Base-by-base conservation (phyloP, 345 rosid species). In the Arabis alpina region DNA sequence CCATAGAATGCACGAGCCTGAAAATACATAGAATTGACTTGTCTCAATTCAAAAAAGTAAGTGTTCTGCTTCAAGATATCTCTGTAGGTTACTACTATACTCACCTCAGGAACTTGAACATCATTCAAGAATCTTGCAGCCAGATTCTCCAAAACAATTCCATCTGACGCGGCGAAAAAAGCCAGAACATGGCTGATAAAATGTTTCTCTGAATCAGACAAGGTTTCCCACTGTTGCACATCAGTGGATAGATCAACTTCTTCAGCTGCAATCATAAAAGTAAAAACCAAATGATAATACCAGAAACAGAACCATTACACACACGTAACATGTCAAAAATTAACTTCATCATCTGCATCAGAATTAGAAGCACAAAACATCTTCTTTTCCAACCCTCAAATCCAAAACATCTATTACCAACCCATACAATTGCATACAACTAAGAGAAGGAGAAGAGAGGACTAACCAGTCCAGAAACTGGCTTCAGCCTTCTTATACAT, bases 401-500 rank as follows among this genome's bases (percentile, higher is more conserved):
- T 32, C 36, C 36, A 32, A 1, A 32, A 32, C 36, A 32, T 32
- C 36, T 32, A 53, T 28, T 44, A 45, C 43, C 32, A 28, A 28
- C 4, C 32, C 0, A 19, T 19, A 19, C 10, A 66, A 45, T 50
- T 34, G 34, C 24, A 49, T 4, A 53, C 30, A 68, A 8, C 5
- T 6, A 30, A 60, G 34, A 25, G 16, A 48, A 14, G 48, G 45
- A 54, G 34, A 12, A 37, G 4, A 36, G 40, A 27, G 44, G 36
- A 72, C 34, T 66, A 68, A 88, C 93, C 93, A 16, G 96, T 93
- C 97, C 98, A 90, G 57, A 90, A 93, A 84, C 97, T 86, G 66
- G 97, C 98, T 48, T 83, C 75, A 36, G 98, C 93, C 85, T 93
- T 93, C 84, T 88, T 93, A 83, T 90, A 90, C 97, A 93, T 90